Conservation (phyloP, 345 rosid species). For the Heritiera littoralis region DNA sequence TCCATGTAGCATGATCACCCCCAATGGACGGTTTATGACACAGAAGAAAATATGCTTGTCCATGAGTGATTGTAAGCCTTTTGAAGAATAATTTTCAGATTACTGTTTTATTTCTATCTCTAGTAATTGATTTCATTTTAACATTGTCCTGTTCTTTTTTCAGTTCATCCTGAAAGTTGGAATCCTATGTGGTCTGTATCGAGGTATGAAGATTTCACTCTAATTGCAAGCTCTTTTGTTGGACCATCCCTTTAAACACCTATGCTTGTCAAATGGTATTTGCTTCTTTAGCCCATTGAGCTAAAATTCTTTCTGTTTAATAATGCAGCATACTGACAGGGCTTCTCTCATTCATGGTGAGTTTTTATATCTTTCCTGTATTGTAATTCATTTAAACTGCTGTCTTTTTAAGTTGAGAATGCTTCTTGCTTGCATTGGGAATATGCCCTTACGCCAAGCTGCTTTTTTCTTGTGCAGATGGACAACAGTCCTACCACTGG, state of each 20-base stretch:
- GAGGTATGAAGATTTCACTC: slow-evolving; percentile 51
- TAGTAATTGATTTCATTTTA: slow-evolving; percentile 11
- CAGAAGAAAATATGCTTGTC: slow-evolving; percentile 97
- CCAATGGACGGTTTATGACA: slow-evolving; percentile 94
- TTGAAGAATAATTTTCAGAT: slow-evolving; percentile 14
- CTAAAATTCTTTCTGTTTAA: slow-evolving; percentile 25
- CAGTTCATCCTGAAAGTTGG: slow-evolving; percentile 99
- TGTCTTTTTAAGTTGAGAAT: neutral
- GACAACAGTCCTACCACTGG: slow-evolving; percentile 98
- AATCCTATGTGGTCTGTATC: slow-evolving; percentile 99
- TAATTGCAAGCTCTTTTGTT: slow-evolving; percentile 6
- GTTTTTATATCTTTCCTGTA: slow-evolving; percentile 24
- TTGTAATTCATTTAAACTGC: neutral
- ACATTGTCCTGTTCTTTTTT: slow-evolving; percentile 28
- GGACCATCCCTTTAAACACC: neutral
- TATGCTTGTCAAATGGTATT: neutral
- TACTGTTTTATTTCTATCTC: neutral
- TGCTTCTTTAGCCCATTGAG: neutral
- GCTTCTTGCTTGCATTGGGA: slow-evolving; percentile 20
- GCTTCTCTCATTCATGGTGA: slow-evolving; percentile 99
- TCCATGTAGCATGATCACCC: slow-evolving; percentile 81
- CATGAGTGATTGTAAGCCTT: slow-evolving; percentile 94
- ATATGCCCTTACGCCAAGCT: slow-evolving; percentile 12
- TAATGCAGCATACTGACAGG: slow-evolving; percentile 96
- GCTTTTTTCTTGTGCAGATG: slow-evolving; percentile 54